Conservation (phyloP, 1,284 basidiomycete genomes). For the Apiotrichum laibachii region DNA sequence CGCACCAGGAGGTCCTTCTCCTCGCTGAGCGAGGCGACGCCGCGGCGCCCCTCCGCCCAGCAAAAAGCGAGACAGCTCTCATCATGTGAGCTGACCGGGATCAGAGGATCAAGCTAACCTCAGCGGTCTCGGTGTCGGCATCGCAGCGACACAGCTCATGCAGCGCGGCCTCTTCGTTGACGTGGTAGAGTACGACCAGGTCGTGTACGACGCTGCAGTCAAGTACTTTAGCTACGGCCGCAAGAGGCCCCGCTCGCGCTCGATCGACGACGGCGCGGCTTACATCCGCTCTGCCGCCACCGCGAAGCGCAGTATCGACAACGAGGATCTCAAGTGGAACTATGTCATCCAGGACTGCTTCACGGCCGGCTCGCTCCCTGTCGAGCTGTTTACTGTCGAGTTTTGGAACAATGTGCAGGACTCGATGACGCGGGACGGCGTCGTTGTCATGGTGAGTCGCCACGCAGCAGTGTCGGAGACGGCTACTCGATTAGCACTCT, state of each 20-base stretch:
- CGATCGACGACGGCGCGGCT: constrained; percentile 69
- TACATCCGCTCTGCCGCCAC: constrained; percentile 58
- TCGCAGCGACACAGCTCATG: constrained; percentile 69
- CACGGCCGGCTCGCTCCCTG: constrained; percentile 79
- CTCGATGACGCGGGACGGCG: constrained; percentile 66
- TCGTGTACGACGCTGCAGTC: constrained; percentile 76
- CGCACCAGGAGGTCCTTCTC: constrained; percentile 76
- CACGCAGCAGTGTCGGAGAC: no score
- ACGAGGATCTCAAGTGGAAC: constrained; percentile 57
- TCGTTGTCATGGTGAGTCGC: constrained; percentile 70
- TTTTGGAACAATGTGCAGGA: constrained; percentile 72
- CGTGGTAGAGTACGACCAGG: constrained; percentile 73
- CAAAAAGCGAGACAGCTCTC: constrained; percentile 22
- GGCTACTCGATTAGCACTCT: no score
- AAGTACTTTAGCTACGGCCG: constrained; percentile 72
- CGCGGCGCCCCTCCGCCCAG: neutral
- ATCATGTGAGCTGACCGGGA: constrained; percentile 29
- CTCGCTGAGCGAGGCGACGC: constrained; percentile 55
- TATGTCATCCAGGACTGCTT: constrained; percentile 87
- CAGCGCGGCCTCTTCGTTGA: constrained; percentile 60
- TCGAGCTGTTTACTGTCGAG: constrained; percentile 73
- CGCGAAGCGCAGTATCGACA: neutral
- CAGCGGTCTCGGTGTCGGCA: constrained; percentile 81
- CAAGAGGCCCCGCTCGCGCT: constrained; percentile 58
- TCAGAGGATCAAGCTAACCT: neutral